Evolutionary conservation across 495 filamentous ascomycete species (phyloP), one percentile per base, ranked within the genome.

Genomic region (Aspergillus nanangensis): DNA sequence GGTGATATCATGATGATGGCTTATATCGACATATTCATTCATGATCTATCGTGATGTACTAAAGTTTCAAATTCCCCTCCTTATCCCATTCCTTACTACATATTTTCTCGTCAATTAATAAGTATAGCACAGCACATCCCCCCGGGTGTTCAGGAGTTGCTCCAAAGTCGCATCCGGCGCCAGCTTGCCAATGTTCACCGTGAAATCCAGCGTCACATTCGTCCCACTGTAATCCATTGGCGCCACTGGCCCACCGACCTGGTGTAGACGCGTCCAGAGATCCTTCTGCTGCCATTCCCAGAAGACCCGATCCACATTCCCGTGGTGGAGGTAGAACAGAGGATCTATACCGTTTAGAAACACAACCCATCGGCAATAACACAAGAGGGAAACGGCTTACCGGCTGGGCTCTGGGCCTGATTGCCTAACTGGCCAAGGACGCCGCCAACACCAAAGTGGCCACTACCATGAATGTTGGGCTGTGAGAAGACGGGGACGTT

Each of bases 251-350:
- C 56, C 56, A 1, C 56, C 52, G 23, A 59, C 56, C 24, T 59
- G 39, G 23, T 53, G 56, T 9, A 50, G 39, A 22, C 52, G 48
- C n/a, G 31, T 19, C 1, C 34, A 38, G 8, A 52, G 56, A 50
- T 72, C 58, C 23, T 67, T 53, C 52, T 74, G 66, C 53, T 79
- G 75, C 78, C 77, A 81, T 32, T 69, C 55, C 75, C 74, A 80
- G 67, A 75, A 76, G 5, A 80, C 40, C 1, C 76, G 66, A 51
- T 79, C 77, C 0, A 79, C 53, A 24, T 77, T 62, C 11, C 63
- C 63, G 46, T 78, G 74, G 50, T 79, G 77, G 32, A 79, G 67
- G 45, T 69, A 79, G 57, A 79, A 79, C 5, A 79, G 51, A 1
- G 76, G 77, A 53, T 81, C 76, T 53, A 23, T 31, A 15, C 31